Conservation (phyloP, 768 basidiomycete species). For the Lyophyllum semitale region DNA sequence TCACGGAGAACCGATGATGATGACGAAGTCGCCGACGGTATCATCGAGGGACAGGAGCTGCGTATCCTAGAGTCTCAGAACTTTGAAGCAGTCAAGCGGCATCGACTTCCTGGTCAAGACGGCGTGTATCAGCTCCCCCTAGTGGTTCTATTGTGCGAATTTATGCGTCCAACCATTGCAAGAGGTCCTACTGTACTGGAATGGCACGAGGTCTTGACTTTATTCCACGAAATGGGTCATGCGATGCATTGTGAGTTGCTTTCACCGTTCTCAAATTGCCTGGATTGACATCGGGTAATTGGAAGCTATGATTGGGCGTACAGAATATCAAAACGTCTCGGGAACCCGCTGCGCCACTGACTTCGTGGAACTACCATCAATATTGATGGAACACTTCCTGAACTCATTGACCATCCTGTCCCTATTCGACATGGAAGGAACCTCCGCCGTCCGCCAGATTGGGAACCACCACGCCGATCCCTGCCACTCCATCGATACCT, state of each 20-base stretch:
- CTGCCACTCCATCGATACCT: slow-evolving; percentile 84
- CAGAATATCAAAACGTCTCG: slow-evolving; percentile 96
- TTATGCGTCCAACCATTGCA: slow-evolving; percentile 61
- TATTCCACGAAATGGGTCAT: slow-evolving; percentile 99
- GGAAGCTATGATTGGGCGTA: slow-evolving; percentile 95
- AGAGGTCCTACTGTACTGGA: slow-evolving; percentile 72
- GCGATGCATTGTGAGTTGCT: slow-evolving; percentile 94
- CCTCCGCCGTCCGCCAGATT: slow-evolving; percentile 43
- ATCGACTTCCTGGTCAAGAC: slow-evolving; percentile 58
- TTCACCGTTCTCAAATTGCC: not conserved
- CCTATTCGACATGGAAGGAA: slow-evolving; percentile 64
- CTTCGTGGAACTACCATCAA: slow-evolving; percentile 96
- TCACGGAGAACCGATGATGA: slow-evolving; percentile 92
- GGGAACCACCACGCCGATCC: slow-evolving; percentile 77
- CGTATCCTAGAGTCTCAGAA: slow-evolving; percentile 50
- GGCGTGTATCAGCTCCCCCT: slow-evolving; percentile 87
- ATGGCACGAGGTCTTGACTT: slow-evolving; percentile 92
- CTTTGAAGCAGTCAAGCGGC: slow-evolving; percentile 65
- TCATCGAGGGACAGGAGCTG: slow-evolving; percentile 37
- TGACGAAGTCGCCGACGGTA: slow-evolving; percentile 69
- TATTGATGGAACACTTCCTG: slow-evolving; percentile 98
- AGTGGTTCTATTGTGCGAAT: slow-evolving; percentile 90
- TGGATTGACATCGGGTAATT: not conserved
- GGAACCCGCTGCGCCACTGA: slow-evolving; percentile 98
- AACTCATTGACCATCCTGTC: slow-evolving; percentile 82